Evolutionary conservation across 108 stramenopile genomes (phyloP).

Genomic region (Thalassiosira profunda): DNA sequence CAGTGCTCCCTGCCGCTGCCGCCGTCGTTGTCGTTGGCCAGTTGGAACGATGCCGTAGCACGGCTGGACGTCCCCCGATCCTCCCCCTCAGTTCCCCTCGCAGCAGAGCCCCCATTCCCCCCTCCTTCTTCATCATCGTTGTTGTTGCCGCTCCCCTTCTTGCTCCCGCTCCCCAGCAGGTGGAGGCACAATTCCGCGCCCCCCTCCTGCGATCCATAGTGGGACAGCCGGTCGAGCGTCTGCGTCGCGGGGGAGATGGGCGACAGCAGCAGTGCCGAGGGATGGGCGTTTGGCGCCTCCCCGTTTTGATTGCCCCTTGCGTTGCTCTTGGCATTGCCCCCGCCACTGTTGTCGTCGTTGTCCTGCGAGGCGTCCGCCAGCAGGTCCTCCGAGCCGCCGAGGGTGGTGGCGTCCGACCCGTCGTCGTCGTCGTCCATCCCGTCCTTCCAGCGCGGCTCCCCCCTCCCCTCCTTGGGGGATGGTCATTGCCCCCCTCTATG

Average conservation of each 20-base stretch:
- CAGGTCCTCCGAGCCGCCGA: no score
- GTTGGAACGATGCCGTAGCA: neutral
- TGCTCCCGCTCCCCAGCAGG: slow-evolving; percentile 7
- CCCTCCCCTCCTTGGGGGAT: neutral
- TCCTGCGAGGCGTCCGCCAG: neutral
- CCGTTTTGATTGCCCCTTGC: neutral
- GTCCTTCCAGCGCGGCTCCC: neutral
- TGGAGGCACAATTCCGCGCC: slow-evolving; percentile 28
- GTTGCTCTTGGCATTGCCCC: neutral
- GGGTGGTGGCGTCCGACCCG: slow-evolving; percentile 10
- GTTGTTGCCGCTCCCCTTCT: neutral
- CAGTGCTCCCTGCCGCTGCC: slow-evolving; percentile 4
- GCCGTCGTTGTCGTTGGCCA: slow-evolving; percentile 1
- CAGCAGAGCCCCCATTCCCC: no score
- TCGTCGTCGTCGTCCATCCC: slow-evolving; percentile 25
- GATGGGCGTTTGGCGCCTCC: neutral
- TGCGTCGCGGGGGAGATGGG: slow-evolving; percentile 33
- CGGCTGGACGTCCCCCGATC: neutral
- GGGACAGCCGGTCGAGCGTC: slow-evolving; percentile 35
- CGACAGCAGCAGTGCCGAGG: neutral
- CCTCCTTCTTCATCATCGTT: neutral
- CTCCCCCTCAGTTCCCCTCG: neutral
- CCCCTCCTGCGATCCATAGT: slow-evolving; percentile 30
- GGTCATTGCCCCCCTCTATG: slow-evolving; percentile 11
- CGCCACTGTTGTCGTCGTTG: slow-evolving; percentile 1